phyloP scores from a whole-genome alignment of 306 rosid species.

The Acacia confusa region DNA sequence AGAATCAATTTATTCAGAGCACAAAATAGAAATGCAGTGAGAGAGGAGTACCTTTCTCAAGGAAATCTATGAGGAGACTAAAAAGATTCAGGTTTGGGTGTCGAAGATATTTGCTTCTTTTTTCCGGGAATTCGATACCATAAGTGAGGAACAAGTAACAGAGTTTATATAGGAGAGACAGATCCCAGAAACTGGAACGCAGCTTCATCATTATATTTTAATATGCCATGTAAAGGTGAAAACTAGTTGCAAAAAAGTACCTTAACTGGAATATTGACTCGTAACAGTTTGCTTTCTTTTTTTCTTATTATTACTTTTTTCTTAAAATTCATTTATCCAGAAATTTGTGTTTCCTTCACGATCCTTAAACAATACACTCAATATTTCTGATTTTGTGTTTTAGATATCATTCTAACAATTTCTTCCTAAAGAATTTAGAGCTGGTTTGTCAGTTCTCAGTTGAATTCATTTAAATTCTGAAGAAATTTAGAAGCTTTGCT shows the following conservation, averaged over 20 bases:
- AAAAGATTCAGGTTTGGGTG: background rate
- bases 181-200: background rate
- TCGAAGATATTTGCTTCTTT: background rate
- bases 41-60: no score
- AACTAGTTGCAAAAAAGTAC: background rate
- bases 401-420: no score
- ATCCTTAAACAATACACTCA: no score
- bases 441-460: no score
- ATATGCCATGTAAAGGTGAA: background rate
- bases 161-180: background rate
- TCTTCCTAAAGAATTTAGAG: no score
- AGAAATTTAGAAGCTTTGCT: no score
- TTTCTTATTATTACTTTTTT: no score
- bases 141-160: background rate
- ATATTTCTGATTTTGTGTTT: no score
- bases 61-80: background rate
- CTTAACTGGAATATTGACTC: background rate
- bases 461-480: no score
- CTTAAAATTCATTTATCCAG: no score
- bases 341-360: no score
- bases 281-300: no score
- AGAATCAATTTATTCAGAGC: background rate
- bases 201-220: background rate
- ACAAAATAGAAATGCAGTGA: background rate
- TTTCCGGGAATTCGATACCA: background rate